A percentile compares a stretch with the other conserved stretches of the same genome.
These are phyloP conservation scores for Phytophthora pseudosyringae DNA, from an alignment of 352 stramenopile species.

Conservation along the genomic window DNA sequence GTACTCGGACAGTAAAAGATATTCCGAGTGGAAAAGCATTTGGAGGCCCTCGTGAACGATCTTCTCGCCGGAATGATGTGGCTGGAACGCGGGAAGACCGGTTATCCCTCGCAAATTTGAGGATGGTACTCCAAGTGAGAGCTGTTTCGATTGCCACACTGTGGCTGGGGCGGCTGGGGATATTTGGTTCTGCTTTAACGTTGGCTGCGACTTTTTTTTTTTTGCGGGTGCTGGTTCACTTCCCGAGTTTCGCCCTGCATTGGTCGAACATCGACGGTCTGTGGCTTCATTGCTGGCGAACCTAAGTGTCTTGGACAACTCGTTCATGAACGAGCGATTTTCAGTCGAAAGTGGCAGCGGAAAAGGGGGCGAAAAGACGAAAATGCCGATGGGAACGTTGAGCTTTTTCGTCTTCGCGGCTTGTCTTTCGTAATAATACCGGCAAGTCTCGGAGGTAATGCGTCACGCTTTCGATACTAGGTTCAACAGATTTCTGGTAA, in stretches of 20 bases:
- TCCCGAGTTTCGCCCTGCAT: background rate
- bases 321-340: constrained; percentile 6
- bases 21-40: constrained; percentile 15
- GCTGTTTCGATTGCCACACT: background rate
- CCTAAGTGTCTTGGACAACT: constrained; percentile 1
- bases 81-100: background rate
- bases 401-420: background rate
- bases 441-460: background rate
- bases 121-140: background rate
- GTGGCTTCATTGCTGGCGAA: background rate
- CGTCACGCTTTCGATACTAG: background rate
- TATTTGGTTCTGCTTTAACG: constrained; percentile 5
- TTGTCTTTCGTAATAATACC: background rate
- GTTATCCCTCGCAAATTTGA: too few species aligned
- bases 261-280: background rate
- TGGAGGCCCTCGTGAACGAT: background rate
- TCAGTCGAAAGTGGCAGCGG: constrained; percentile 9
- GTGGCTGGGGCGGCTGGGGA: background rate
- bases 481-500: background rate
- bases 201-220: background rate
- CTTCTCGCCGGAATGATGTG: background rate
- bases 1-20: constrained; percentile 16
- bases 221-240: background rate
- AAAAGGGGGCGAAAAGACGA: constrained; percentile 17
- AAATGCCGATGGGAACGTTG: background rate